Percentiles rank a stretch among this genome's conserved stretches.
phyloP scores from a whole-genome alignment of 768 basidiomycete genomes.

The Rhodotorula graminis region DNA sequence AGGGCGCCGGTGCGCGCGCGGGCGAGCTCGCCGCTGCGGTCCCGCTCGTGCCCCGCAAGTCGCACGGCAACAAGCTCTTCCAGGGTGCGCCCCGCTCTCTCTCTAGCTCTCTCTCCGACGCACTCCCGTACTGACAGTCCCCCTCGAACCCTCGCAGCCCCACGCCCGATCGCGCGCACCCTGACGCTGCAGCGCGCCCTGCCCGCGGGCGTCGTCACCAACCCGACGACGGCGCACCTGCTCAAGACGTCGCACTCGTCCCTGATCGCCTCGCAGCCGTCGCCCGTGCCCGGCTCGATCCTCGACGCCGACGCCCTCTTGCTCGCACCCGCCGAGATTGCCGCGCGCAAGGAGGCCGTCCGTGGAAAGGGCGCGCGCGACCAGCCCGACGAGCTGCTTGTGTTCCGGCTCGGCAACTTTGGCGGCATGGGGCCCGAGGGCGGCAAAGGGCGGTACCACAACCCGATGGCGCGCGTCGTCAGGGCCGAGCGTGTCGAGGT shows the following conservation, averaged over 20 bases:
- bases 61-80: conserved; percentile 29
- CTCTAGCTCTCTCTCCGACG: not conserved
- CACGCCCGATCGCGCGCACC: conserved; percentile 28
- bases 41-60: conserved; percentile 30
- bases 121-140: no score
- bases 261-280: conserved; percentile 38
- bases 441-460: conserved; percentile 16
- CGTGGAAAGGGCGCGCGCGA: not conserved
- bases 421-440: conserved; percentile 13
- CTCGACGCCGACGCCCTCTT: conserved; percentile 34
- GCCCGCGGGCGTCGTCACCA: conserved; percentile 13
- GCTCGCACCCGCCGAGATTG: not conserved
- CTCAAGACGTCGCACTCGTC: conserved; percentile 24
- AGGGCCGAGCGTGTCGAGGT: not conserved
- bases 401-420: conserved; percentile 14
- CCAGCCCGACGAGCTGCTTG: conserved; percentile 28
- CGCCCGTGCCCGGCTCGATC: conserved; percentile 38
- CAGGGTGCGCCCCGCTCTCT: conserved; percentile 6
- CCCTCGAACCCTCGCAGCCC: conserved; percentile 7
- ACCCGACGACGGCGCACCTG: conserved; percentile 18
- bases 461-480: not conserved
- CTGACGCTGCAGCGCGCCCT: conserved; percentile 26
- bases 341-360: conserved; percentile 10
- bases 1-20: not conserved
- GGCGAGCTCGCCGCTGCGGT: conserved; percentile 24